Evolutionary conservation across 2,329 filamentous ascomycete species (phyloP), one percentile per base, ranked within the genome.

Genomic region (Tolypocladium sp.): DNA sequence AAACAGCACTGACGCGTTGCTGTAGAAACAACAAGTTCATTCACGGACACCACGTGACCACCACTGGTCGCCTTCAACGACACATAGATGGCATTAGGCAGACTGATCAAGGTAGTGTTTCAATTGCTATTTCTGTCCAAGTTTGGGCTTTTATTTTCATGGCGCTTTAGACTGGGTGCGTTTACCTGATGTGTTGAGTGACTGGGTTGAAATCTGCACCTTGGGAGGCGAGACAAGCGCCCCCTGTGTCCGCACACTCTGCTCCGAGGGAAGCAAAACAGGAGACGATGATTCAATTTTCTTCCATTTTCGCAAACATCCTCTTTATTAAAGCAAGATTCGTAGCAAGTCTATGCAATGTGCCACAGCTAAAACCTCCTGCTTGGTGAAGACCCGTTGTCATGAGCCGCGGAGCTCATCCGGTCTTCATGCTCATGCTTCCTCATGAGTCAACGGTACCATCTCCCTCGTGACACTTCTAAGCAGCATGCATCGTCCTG

Each of bases 1-100:
- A 27, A 51, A 55, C 42, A 55, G 42, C n/a, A 10, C 40, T 4
- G 42, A 44, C 55, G 55, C 53, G 61, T 63, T 63, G 61, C 58
- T 53, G 57, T 55, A 57, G 61, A 58, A 61, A 63, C 59, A 40
- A 30, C 22, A 56, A 33, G n/a, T n/a, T 25, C 8, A 3, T 44
- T n/a, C 25, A n/a, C 6, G 3, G 25, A 7, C 17, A 33, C 27
- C 55, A 57, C 55, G 55, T 57, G 55, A 57, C 55, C 20, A 9
- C 17, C 7, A 10, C 20, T 4, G 9, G 27, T 10, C 6, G 3
- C 27, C 6, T 9, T 30, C 15, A 49, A 7, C 9, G 1, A 13
- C n/a, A 7, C 22, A 25, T 12, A n/a, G n/a, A n/a, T 22, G n/a
- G n/a, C 17, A 22, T n/a, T 42, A 8, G 20, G 38, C 38, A 41